Percentiles rank a stretch among this genome's conserved stretches.
phyloP scores from a whole-genome alignment of 2,329 filamentous ascomycete species.

The Aspergillus japonicus region DNA sequence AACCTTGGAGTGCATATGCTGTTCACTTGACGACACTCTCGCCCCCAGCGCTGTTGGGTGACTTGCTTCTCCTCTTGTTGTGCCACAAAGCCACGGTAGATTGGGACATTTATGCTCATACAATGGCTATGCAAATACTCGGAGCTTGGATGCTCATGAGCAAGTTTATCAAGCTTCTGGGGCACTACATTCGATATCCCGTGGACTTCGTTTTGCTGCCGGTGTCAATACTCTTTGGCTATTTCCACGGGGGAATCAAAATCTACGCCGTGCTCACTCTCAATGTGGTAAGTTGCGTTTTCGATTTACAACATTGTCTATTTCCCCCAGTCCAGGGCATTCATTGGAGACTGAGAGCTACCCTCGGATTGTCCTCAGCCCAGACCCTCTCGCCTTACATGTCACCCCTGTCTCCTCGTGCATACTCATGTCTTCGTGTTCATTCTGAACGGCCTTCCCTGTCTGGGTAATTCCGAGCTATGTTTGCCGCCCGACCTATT shows the following conservation, averaged over 20 bases:
- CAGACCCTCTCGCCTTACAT: conserved; percentile 7
- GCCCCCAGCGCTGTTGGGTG: conserved; percentile 77
- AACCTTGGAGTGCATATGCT: conserved; percentile 91
- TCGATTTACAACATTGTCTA: conserved; percentile 2
- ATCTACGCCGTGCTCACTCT: conserved; percentile 81
- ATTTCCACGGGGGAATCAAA: conserved; percentile 90
- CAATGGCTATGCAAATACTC: conserved; percentile 60
- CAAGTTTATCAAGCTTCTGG: conserved; percentile 87
- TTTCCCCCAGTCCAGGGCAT: no score
- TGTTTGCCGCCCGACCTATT: conserved; percentile 1
- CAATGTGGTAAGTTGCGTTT: conserved; percentile 66
- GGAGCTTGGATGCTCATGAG: conserved; percentile 78
- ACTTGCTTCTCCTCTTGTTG: conserved; percentile 69
- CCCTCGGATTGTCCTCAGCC: background rate
- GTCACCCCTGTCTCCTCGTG: conserved; percentile 1
- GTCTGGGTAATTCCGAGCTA: conserved; percentile 6
- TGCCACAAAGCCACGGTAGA: conserved; percentile 67
- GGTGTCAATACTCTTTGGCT: conserved; percentile 86
- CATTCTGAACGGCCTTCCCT: background rate
- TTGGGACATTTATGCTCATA: conserved; percentile 57
- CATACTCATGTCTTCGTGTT: background rate
- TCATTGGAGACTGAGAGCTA: background rate
- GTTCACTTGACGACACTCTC: conserved; percentile 91
- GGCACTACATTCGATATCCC: conserved; percentile 81
- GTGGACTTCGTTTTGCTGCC: conserved; percentile 76